Percentiles rank a stretch among this genome's conserved stretches.
phyloP scores from a whole-genome alignment of 73 alveolate species.

The Breviolum minutum region DNA sequence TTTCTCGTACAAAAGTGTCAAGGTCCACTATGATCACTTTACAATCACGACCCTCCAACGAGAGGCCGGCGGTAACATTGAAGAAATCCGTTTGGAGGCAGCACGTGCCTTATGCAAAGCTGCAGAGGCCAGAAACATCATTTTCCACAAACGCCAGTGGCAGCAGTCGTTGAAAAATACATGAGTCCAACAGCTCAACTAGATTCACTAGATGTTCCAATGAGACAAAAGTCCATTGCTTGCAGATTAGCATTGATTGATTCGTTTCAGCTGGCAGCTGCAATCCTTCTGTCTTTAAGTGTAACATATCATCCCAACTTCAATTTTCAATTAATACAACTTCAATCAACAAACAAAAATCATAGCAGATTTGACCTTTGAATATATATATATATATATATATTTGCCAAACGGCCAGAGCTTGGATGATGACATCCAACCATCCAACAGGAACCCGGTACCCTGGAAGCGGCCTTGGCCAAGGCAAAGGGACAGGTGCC shows the following conservation, averaged over 20 bases:
- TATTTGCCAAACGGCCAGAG: neutral
- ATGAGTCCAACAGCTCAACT: neutral
- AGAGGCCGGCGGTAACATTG: neutral
- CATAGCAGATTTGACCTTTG: too few relatives aligned
- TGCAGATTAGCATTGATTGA: too few relatives aligned
- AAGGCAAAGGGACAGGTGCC: constrained; percentile 46
- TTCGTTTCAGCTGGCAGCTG: too few relatives aligned
- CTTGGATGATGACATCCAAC: neutral
- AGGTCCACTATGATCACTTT: neutral
- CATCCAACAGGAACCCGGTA: constrained; percentile 3
- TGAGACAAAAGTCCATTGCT: too few relatives aligned
- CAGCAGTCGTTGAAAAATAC: too few relatives aligned
- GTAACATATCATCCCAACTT: too few relatives aligned
- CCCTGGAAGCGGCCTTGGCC: constrained; percentile 58
- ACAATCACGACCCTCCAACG: neutral
- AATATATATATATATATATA: neutral
- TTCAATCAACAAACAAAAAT: too few relatives aligned
- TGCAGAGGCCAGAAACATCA: neutral
- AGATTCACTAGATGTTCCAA: too few relatives aligned
- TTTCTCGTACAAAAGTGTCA: neutral
- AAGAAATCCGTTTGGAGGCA: constrained; percentile 28
- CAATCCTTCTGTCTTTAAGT: too few relatives aligned
- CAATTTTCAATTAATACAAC: too few relatives aligned
- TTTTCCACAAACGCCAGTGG: too few relatives aligned
- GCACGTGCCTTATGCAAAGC: constrained; percentile 21